phyloP scores from a whole-genome alignment of 768 basidiomycete species.

The Psilocybe cyanescens region DNA sequence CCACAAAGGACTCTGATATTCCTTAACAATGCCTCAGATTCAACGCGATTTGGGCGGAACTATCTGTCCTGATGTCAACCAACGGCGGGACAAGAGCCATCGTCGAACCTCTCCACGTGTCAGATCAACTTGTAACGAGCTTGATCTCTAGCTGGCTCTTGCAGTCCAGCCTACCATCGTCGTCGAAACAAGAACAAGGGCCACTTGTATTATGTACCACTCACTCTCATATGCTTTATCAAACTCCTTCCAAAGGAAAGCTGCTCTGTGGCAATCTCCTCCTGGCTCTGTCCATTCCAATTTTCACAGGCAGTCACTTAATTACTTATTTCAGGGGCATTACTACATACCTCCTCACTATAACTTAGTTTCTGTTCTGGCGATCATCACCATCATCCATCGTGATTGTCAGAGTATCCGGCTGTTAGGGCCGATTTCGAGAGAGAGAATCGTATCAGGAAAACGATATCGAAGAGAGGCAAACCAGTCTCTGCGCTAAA shows the following conservation, averaged over 20 bases:
- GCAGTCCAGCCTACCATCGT: neutral
- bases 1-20: neutral
- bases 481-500: neutral
- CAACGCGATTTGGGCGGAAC: constrained; percentile 7
- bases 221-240: too few species aligned
- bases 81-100: constrained; percentile 7
- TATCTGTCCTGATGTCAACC: neutral
- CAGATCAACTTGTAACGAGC: neutral
- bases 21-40: neutral
- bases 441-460: neutral
- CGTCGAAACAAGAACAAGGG: constrained; percentile 6
- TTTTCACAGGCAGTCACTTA: constrained; percentile 1
- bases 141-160: neutral
- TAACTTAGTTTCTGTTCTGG: neutral
- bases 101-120: constrained; percentile 11
- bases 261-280: neutral
- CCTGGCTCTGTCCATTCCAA: neutral
- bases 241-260: neutral
- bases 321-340: neutral
- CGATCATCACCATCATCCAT: neutral
- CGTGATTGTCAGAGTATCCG: neutral
- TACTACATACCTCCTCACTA: neutral
- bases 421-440: neutral
- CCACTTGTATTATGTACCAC: neutral
- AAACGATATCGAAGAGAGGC: neutral